Evolutionary conservation across 805 yeast species (phyloP), one percentile per base, ranked within the genome.

Genomic region (Pichia ethanolica): DNA sequence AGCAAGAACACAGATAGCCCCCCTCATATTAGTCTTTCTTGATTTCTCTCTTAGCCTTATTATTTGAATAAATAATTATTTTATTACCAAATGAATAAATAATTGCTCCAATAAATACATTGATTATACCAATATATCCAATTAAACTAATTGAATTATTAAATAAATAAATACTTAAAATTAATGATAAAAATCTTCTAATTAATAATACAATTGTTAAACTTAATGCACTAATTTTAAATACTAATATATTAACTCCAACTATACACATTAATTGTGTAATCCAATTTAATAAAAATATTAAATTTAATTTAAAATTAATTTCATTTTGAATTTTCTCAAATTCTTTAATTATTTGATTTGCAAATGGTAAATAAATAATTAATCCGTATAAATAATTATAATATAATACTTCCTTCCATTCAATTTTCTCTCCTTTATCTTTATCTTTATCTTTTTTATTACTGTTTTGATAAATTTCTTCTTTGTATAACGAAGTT

Each of bases 321-420:
- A 33, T 44, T 25, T 33, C 50, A 2, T 3, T 33, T 1, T 12
- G 13, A 9, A 11, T n/a, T 11, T 35, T n/a, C 5, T 39, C 8
- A 35, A 50, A 53, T 26, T 63, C 69, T 1, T 33, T 13, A 7
- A 34, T 27, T 7, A 61, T 39, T 4, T 66, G 56, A 7, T 61
- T 60, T 3, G 59, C 52, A 34, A 77, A 63, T 3, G 75, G 55
- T 0, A 70, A 20, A 51, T 82, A 78, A 10, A 81, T 58, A 0
- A 86, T 83, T 10, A 84, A 56, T 0, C 80, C 77, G 39, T 79
- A 66, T 6, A 76, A 58, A 58, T 82, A 86, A 13, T 77, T 71
- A 62, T 78, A 83, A 57, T 85, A 84, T 42, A 85, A 60, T 35
- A 75, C 72, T 56, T 84, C 89, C 48, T 74, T 68, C 90, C 90